A percentile compares a stretch with the other conserved stretches of the same genome.
Evolutionary conservation across 2,329 filamentous ascomycete genomes (phyloP).

Genomic region (Cercospora beticola): DNA sequence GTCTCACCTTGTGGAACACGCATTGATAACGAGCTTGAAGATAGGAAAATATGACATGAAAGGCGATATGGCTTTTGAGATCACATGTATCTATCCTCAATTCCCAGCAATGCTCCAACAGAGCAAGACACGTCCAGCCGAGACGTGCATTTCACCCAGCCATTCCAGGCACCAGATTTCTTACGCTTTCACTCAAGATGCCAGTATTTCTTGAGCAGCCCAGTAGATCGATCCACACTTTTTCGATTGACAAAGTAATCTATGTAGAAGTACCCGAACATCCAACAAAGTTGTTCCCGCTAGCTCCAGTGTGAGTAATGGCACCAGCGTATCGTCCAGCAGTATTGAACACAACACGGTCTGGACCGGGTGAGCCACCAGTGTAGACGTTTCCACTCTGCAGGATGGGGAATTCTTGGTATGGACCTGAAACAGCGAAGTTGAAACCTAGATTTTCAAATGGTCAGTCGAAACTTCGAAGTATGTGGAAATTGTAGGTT

Average conservation of each 20-base stretch:
- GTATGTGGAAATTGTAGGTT: too few relatives aligned
- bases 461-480: too few relatives aligned
- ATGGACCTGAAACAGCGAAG: conserved; percentile 58
- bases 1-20: neutral
- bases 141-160: neutral
- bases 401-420: conserved; percentile 64
- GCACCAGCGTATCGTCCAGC: conserved; percentile 58
- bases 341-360: conserved; percentile 64
- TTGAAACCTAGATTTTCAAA: conserved; percentile 46
- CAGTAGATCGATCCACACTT: neutral
- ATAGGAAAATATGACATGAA: neutral
- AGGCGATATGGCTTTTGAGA: neutral
- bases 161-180: neutral
- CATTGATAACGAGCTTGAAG: neutral
- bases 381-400: conserved; percentile 48
- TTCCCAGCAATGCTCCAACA: neutral
- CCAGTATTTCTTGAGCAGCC: neutral
- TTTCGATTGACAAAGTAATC: neutral
- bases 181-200: neutral
- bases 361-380: conserved; percentile 64
- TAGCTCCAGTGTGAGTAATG: conserved; percentile 70
- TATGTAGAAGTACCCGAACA: conserved; percentile 49
- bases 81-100: neutral
- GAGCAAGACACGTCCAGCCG: neutral
- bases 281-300: conserved; percentile 66